phyloP scores from a whole-genome alignment of 2,329 filamentous ascomycete genomes.

The Aspergillus sojae region DNA sequence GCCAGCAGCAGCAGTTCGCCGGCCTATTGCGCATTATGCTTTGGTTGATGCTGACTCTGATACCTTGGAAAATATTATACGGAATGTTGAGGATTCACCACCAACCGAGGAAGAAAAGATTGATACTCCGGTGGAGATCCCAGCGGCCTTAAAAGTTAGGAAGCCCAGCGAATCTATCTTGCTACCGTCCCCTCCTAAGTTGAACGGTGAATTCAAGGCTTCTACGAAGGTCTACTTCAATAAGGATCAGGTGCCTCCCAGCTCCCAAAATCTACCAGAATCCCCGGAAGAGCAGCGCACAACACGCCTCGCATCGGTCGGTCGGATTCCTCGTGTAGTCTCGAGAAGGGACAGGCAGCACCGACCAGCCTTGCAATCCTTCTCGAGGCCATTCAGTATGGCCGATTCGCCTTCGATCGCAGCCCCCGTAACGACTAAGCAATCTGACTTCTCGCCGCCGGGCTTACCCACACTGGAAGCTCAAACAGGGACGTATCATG shows the following conservation, averaged over 20 bases:
- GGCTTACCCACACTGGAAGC: slow-evolving; percentile 12
- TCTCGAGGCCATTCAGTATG: slow-evolving; percentile 76
- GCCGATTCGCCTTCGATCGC: slow-evolving; percentile 47
- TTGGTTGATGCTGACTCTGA: slow-evolving; percentile 53
- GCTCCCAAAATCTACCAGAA: slow-evolving; percentile 18
- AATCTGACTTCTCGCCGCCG: slow-evolving; percentile 27
- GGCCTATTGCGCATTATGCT: slow-evolving; percentile 61
- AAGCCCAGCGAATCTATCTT: slow-evolving; percentile 42
- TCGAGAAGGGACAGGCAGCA: slow-evolving; percentile 65
- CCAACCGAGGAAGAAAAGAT: slow-evolving; percentile 39
- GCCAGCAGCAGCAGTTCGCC: slow-evolving; percentile 36
- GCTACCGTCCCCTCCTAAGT: slow-evolving; percentile 45
- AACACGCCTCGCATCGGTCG: slow-evolving; percentile 76
- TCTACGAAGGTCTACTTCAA: slow-evolving; percentile 43
- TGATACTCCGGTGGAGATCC: slow-evolving; percentile 26
- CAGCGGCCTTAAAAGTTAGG: slow-evolving; percentile 34
- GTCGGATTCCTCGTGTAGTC: slow-evolving; percentile 81
- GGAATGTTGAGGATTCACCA: slow-evolving; percentile 42
- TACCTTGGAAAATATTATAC: slow-evolving; percentile 42
- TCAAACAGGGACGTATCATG: not conserved
- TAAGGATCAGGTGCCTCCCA: slow-evolving; percentile 24
- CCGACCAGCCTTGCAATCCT: slow-evolving; percentile 73
- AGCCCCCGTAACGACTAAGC: slow-evolving; percentile 28
- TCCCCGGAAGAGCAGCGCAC: slow-evolving; percentile 45
- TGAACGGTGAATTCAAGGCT: slow-evolving; percentile 36